phyloP scores from a whole-genome alignment of 768 basidiomycete genomes.

The Sistotremastrum suecicum region DNA sequence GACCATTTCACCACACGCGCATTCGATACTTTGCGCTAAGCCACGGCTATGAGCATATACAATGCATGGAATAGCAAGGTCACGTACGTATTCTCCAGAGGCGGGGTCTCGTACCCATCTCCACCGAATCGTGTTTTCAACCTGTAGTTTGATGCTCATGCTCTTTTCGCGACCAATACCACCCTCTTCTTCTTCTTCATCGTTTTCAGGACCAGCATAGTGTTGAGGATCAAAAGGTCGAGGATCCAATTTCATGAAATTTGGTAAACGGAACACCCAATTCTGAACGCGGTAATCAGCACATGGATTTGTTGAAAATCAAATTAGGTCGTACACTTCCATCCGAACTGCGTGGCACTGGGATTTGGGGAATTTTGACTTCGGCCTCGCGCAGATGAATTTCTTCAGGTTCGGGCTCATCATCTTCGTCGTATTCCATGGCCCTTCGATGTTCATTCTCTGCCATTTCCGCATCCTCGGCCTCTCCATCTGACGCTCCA shows the following conservation, averaged over 20 bases:
- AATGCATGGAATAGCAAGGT: slow-evolving; percentile 1
- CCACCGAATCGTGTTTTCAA: slow-evolving; percentile 94
- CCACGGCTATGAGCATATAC: not conserved
- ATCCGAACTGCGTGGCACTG: slow-evolving; percentile 66
- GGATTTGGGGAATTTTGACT: slow-evolving; percentile 77
- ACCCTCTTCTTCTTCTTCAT: slow-evolving; percentile 46
- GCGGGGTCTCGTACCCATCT: slow-evolving; percentile 69
- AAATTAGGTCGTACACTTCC: slow-evolving; percentile 43
- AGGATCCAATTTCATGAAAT: slow-evolving; percentile 79
- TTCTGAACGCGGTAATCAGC: slow-evolving; percentile 30
- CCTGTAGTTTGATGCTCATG: slow-evolving; percentile 74
- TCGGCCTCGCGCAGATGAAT: slow-evolving; percentile 49
- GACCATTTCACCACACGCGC: slow-evolving; percentile 90
- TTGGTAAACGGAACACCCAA: slow-evolving; percentile 91
- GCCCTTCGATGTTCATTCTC: slow-evolving; percentile 46
- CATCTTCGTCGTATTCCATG: slow-evolving; percentile 74
- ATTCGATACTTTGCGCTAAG: slow-evolving; percentile 75
- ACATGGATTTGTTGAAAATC: not conserved
- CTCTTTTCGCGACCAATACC: slow-evolving; percentile 62
- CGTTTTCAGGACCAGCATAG: slow-evolving; percentile 72
- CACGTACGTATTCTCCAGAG: slow-evolving; percentile 43
- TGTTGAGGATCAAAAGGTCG: slow-evolving; percentile 83
- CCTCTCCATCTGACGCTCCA: slow-evolving; percentile 34
- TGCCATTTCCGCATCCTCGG: slow-evolving; percentile 52
- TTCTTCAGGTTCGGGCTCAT: slow-evolving; percentile 41